Evolutionary conservation across 805 yeast species (phyloP).

Genomic region (Candida gorgasii): DNA sequence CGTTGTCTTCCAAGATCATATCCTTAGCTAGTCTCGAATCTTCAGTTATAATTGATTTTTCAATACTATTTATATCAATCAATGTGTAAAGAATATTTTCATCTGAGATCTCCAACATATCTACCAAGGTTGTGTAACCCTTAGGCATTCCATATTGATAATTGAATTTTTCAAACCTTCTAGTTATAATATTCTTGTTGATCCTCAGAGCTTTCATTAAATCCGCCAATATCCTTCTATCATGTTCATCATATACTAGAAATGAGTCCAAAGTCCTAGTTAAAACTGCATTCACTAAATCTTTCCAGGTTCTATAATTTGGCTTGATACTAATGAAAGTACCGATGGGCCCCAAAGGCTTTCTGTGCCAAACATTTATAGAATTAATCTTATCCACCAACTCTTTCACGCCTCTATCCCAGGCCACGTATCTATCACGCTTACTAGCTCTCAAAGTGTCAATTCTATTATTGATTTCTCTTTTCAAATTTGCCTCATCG

Average conservation of each 20-base stretch:
- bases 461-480: conserved; percentile 13
- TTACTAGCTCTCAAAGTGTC: conserved; percentile 20
- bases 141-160: conserved; percentile 48
- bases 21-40: conserved; percentile 53
- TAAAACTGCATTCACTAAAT: conserved; percentile 58
- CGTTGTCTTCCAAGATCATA: conserved; percentile 35
- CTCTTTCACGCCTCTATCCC: conserved; percentile 46
- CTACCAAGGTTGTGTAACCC: conserved; percentile 52
- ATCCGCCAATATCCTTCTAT: conserved; percentile 41
- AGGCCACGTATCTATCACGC: conserved; percentile 46
- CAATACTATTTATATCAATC: conserved; percentile 64
- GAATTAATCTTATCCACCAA: conserved; percentile 45
- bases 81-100: conserved; percentile 58
- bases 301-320: conserved; percentile 57
- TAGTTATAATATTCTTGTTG: conserved; percentile 42
- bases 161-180: conserved; percentile 59
- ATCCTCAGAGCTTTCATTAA: conserved; percentile 32
- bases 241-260: conserved; percentile 64
- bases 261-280: conserved; percentile 57
- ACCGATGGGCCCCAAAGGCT: conserved; percentile 85
- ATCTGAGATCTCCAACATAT: conserved; percentile 57
- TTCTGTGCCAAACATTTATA: conserved; percentile 31
- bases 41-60: conserved; percentile 54
- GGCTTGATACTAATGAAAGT: conserved; percentile 54
- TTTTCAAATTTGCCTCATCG: background rate